phyloP scores from a whole-genome alignment of 2,329 filamentous ascomycete genomes.

The Pseudocercospora crystallina region DNA sequence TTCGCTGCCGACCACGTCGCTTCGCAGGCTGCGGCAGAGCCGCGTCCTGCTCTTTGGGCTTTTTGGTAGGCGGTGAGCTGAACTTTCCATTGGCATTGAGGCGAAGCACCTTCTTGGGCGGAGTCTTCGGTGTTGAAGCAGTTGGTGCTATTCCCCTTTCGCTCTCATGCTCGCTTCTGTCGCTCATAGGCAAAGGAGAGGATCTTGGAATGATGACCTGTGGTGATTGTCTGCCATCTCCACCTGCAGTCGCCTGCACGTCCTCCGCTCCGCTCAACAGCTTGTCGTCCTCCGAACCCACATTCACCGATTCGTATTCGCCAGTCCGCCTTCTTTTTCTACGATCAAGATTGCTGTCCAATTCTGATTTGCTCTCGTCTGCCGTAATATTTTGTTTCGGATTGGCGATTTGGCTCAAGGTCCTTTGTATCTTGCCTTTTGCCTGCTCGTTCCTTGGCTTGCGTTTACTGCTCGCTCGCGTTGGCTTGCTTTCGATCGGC shows the following conservation, averaged over 20 bases:
- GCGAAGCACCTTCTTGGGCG: slow-evolving; percentile 39
- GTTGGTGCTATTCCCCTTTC: slow-evolving; percentile 3
- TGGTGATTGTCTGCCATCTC: slow-evolving; percentile 8
- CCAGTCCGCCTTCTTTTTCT: slow-evolving; percentile 42
- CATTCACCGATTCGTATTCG: slow-evolving; percentile 22
- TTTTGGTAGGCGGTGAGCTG: slow-evolving; percentile 42
- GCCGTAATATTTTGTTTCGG: slow-evolving; percentile 10
- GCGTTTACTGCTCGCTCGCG: slow-evolving; percentile 15
- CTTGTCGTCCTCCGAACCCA: slow-evolving; percentile 6
- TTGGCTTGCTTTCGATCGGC: slow-evolving; percentile 13
- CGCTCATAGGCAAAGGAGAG: slow-evolving; percentile 16
- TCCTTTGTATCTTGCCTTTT: slow-evolving; percentile 31
- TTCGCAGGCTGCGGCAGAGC: slow-evolving; percentile 22
- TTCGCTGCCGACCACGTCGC: slow-evolving; percentile 31
- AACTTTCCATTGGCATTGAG: slow-evolving; percentile 48
- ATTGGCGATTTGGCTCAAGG: slow-evolving; percentile 29
- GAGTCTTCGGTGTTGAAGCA: slow-evolving; percentile 19
- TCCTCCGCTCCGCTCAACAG: neutral
- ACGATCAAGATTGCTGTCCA: slow-evolving; percentile 32
- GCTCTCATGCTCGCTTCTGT: neutral
- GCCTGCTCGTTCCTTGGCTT: slow-evolving; percentile 17
- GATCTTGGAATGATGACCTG: slow-evolving; percentile 26
- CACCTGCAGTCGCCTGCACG: neutral
- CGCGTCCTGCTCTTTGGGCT: slow-evolving; percentile 20
- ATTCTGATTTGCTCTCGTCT: slow-evolving; percentile 3